Evolutionary conservation across 768 basidiomycete genomes (phyloP).

Genomic region (Porphyrellus cyaneotinctus): DNA sequence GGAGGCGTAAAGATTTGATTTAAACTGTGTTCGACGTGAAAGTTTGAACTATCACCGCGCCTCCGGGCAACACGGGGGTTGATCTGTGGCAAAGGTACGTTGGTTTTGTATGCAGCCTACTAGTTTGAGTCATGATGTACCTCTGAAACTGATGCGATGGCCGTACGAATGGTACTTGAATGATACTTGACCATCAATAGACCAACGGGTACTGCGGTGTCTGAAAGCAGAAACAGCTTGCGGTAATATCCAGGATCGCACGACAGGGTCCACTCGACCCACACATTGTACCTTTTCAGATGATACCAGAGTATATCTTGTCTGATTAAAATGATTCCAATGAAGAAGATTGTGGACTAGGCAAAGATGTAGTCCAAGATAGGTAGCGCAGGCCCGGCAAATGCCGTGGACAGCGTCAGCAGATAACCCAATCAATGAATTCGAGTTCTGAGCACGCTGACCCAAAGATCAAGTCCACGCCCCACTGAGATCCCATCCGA

Average conservation of each 20-base stretch:
- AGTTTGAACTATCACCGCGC: background rate
- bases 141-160: background rate
- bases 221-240: too few relatives aligned
- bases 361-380: too few relatives aligned
- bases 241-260: too few relatives aligned
- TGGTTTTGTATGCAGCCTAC: background rate
- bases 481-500: slow-evolving; percentile 6
- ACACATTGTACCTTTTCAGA: background rate
- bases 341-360: too few relatives aligned
- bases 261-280: too few relatives aligned
- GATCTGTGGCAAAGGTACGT: slow-evolving; percentile 20
- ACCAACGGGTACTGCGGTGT: too few relatives aligned
- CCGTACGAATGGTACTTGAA: too few relatives aligned
- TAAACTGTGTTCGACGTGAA: background rate
- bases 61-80: slow-evolving; percentile 3
- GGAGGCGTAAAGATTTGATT: slow-evolving; percentile 12
- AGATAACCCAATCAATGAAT: background rate
- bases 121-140: background rate
- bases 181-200: too few relatives aligned
- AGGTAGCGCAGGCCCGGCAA: slow-evolving; percentile 5
- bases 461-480: slow-evolving; percentile 4
- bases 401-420: slow-evolving; percentile 8
- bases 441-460: slow-evolving; percentile 4
- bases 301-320: too few relatives aligned
- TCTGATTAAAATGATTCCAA: too few relatives aligned